Base-by-base conservation (phyloP, 495 filamentous ascomycete species). In the Aspergillus avenaceus region DNA sequence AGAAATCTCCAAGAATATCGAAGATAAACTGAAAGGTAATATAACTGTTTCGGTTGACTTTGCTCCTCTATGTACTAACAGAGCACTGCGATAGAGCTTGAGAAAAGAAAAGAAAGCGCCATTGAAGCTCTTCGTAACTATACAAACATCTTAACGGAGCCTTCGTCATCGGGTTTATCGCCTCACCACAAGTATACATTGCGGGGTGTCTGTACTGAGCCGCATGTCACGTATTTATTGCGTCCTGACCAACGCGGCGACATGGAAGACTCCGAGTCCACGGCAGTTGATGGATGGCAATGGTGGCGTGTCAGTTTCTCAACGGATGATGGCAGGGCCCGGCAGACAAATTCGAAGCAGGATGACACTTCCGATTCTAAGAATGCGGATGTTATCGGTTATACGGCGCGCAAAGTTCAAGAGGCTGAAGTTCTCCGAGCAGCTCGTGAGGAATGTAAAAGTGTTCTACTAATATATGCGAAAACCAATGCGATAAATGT, bases 301-400 rank as follows among this genome's bases (percentile, higher is more conserved):
- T 82, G 78, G 78, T 82, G 78, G 78, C 77, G 76, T 14, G 68
- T 78, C 50, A 75, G 72, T 47, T 82, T 74, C 54, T 74, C 75
- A 2, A 57, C 63, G 18, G 73, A 73, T 13, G 75, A 79, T 50
- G 69, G 69, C 18, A 76, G 73, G 53, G 61, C 62, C 13, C 60
- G 61, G 21, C 69, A 66, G 57, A 59, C 66, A 52, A 50, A 72
- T 62, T 49, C 40, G 31, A 41, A 55, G 1, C 41, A 60, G 9
- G 56, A 34, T 9, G 58, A 56, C 19, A 36, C 53, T 16, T 24
- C 54, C 8, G 42, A 50, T 7, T 45, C 60, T 0, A 62, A 60
- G 25, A 49, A 69, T 42, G 59, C 66, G 14, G 73, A 75, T 51
- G 58, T 73, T 26, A 56, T 73, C 23, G 73, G 72, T 1, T 75